Evolutionary conservation across 768 basidiomycete genomes (phyloP).

Genomic region (Psilocybe tampanensis): DNA sequence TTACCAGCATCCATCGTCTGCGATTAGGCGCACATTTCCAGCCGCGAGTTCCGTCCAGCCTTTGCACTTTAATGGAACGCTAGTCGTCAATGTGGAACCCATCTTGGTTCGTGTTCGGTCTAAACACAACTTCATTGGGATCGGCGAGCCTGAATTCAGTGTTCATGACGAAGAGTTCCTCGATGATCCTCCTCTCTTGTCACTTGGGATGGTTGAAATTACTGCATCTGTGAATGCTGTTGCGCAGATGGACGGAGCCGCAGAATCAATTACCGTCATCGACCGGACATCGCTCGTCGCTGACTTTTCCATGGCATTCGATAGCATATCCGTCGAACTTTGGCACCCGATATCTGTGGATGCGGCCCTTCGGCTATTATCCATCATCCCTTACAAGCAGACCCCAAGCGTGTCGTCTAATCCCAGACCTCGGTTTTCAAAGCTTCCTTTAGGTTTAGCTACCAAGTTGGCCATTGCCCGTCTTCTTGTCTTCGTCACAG

Average conservation of each 20-base stretch:
- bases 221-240: constrained; percentile 44
- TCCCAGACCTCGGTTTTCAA: constrained; percentile 32
- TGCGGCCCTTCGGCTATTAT: constrained; percentile 46
- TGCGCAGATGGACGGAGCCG: constrained; percentile 53
- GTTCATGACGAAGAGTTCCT: constrained; percentile 39
- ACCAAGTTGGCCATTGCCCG: constrained; percentile 60
- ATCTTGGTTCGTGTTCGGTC: constrained; percentile 55
- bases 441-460: constrained; percentile 57
- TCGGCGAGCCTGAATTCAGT: constrained; percentile 24
- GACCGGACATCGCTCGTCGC: constrained; percentile 23
- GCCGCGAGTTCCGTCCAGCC: constrained; percentile 40
- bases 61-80: constrained; percentile 44
- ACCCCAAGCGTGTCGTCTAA: constrained; percentile 7
- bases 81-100: constrained; percentile 49
- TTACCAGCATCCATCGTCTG: constrained; percentile 34
- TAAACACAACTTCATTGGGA: constrained; percentile 25
- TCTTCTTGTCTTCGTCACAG: constrained; percentile 69
- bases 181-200: constrained; percentile 55
- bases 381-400: constrained; percentile 31
- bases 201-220: constrained; percentile 59
- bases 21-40: constrained; percentile 24
- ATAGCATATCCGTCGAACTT: constrained; percentile 31
- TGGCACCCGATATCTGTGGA: constrained; percentile 35
- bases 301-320: constrained; percentile 22
- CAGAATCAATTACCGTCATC: constrained; percentile 34